Evolutionary conservation across 148 eudicot species (phyloP).

Genomic region (Oxyria digyna): DNA sequence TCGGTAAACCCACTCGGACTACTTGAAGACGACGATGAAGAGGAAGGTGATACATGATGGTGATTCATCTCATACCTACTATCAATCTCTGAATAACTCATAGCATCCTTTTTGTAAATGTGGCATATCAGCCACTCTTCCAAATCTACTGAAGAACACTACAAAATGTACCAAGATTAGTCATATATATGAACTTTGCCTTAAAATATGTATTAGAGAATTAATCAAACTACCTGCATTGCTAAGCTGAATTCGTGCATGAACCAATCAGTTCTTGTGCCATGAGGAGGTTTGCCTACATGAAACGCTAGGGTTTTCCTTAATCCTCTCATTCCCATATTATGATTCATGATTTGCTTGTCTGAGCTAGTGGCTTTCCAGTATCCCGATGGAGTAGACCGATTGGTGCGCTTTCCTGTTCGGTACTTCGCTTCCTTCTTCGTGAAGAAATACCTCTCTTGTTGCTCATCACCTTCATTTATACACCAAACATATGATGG

Average conservation of each 20-base stretch:
- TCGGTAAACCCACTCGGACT: conserved; percentile 2
- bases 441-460: conserved; percentile 1
- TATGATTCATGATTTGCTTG: not conserved
- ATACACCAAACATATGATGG: no score
- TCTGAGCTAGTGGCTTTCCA: not conserved
- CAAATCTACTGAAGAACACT: not conserved
- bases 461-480: not conserved
- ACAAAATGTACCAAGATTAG: not conserved
- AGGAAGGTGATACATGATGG: not conserved
- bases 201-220: no score
- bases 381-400: not conserved
- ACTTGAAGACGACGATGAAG: not conserved
- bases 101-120: not conserved
- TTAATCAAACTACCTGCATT: not conserved
- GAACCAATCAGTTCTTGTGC: conserved; percentile 40
- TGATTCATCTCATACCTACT: not conserved
- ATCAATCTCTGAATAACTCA: not conserved
- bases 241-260: conserved; percentile 56
- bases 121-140: conserved; percentile 4
- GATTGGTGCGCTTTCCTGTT: not conserved
- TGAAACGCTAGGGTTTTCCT: conserved; percentile 35
- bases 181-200: not conserved
- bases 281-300: conserved; percentile 30
- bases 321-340: conserved; percentile 9
- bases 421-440: not conserved